These are phyloP conservation scores for Phytomonas sp. DNA, from an alignment of 208 protist species.

Conservation along the genomic window DNA sequence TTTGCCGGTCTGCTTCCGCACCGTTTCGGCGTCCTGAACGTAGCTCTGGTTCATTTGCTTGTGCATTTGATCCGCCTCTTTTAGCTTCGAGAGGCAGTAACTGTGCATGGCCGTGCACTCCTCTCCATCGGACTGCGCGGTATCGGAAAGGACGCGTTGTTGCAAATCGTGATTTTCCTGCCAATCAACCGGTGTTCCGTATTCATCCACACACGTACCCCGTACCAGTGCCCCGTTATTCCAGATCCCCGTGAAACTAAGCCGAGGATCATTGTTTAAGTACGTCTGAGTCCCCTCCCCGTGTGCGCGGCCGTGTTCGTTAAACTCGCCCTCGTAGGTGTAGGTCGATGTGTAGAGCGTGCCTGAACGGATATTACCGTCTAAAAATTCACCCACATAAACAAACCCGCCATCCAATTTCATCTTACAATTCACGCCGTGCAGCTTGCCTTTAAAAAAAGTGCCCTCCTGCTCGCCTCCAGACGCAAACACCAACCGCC, in stretches of 20 bases:
- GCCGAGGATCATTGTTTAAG: constrained; percentile 69
- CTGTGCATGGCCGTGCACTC: constrained; percentile 69
- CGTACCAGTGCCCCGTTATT: constrained; percentile 72
- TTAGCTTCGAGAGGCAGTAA: constrained; percentile 64
- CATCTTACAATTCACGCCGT: constrained; percentile 82
- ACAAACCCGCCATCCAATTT: constrained; percentile 86
- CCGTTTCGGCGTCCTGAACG: constrained; percentile 51
- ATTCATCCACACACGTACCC: constrained; percentile 79
- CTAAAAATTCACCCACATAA: constrained; percentile 82
- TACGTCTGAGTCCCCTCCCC: constrained; percentile 86
- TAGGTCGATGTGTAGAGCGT: constrained; percentile 85
- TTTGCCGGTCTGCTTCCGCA: constrained; percentile 30
- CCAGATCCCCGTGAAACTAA: constrained; percentile 85
- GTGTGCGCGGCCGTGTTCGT: constrained; percentile 76
- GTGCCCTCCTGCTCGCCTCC: constrained; percentile 82
- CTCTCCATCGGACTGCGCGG: constrained; percentile 24
- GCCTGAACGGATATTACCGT: constrained; percentile 69
- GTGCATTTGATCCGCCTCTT: constrained; percentile 65
- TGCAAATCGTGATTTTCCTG: constrained; percentile 81
- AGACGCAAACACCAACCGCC: constrained; percentile 59
- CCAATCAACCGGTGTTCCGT: constrained; percentile 82
- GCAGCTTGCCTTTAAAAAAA: constrained; percentile 82
- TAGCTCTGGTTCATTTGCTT: constrained; percentile 72
- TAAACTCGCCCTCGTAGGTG: constrained; percentile 89
- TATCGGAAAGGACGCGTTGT: constrained; percentile 23